These are phyloP conservation scores for Pythium vanterpoolii DNA, from an alignment of 352 stramenopile genomes.

Conservation along the genomic window DNA sequence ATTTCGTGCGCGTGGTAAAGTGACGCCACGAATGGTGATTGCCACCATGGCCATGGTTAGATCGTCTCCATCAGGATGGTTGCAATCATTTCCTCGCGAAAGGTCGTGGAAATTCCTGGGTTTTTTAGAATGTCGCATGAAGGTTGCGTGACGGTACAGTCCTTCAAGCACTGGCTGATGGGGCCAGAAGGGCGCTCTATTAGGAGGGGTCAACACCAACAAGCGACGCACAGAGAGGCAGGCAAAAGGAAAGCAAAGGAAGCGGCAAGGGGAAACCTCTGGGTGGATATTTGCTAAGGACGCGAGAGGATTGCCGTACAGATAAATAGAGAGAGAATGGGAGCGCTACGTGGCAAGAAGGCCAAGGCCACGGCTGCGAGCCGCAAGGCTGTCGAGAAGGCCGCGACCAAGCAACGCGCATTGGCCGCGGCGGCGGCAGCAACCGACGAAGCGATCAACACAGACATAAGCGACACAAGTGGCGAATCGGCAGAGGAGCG, in stretches of 20 bases:
- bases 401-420: conserved; percentile 16
- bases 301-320: neutral
- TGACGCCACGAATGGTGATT: neutral
- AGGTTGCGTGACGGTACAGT: conserved; percentile 24
- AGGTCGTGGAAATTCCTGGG: conserved; percentile 12
- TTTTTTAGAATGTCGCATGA: conserved; percentile 17
- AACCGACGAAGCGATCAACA: neutral
- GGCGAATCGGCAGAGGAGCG: conserved; percentile 22
- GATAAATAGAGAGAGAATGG: conserved; percentile 33
- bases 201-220: conserved; percentile 17
- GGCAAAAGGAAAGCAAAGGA: neutral
- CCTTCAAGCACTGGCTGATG: conserved; percentile 26
- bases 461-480: neutral
- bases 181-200: conserved; percentile 19
- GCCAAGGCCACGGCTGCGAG: conserved; percentile 52
- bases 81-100: conserved; percentile 5
- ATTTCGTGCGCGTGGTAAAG: neutral
- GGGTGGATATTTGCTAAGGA: neutral
- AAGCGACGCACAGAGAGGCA: neutral
- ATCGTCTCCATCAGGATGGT: neutral
- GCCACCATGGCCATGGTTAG: neutral
- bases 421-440: neutral
- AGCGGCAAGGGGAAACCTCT: neutral
- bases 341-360: conserved; percentile 74
- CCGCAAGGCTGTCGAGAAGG: conserved; percentile 48